phyloP scores from a whole-genome alignment of 2,329 filamentous ascomycete species.

The Lasiodiplodia sp. region DNA sequence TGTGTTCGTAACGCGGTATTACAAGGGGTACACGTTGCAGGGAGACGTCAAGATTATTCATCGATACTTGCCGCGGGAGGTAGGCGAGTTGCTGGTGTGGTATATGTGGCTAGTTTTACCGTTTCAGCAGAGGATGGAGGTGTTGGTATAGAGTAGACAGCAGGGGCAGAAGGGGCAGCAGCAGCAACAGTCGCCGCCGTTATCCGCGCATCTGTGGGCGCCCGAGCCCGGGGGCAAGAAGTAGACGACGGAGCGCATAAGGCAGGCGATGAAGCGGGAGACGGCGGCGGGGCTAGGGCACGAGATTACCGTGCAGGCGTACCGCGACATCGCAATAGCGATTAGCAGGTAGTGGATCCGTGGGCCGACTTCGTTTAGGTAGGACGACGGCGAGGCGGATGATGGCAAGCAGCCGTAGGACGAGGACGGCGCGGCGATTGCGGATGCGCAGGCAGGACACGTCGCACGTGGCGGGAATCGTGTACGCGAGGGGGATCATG shows the following conservation, averaged over 20 bases:
- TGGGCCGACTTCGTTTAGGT: constrained; percentile 30
- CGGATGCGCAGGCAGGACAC: constrained; percentile 32
- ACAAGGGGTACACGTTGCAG: constrained; percentile 35
- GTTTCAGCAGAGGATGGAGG: constrained; percentile 30
- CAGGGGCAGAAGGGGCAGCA: background rate
- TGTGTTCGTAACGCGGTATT: constrained; percentile 35
- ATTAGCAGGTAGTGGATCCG: constrained; percentile 33
- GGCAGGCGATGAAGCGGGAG: constrained; percentile 32
- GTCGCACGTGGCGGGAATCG: constrained; percentile 30
- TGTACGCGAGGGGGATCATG: constrained; percentile 33
- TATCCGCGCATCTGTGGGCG: constrained; percentile 33
- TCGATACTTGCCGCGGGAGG: constrained; percentile 38
- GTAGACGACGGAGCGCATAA: constrained; percentile 32
- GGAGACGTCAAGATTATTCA: constrained; percentile 38
- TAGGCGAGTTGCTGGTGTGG: constrained; percentile 36
- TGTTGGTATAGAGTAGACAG: background rate
- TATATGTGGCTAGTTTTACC: constrained; percentile 35
- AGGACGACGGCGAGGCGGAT: constrained; percentile 34
- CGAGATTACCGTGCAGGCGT: constrained; percentile 31
- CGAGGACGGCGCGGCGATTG: constrained; percentile 30
- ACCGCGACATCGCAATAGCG: constrained; percentile 34
- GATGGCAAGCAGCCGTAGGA: constrained; percentile 9
- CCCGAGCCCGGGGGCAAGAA: constrained; percentile 29
- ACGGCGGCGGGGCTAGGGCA: constrained; percentile 30
- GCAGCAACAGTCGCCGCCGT: background rate